These are phyloP conservation scores for Stentor coeruleus DNA, from an alignment of 73 alveolate genomes.

Conservation along the genomic window DNA sequence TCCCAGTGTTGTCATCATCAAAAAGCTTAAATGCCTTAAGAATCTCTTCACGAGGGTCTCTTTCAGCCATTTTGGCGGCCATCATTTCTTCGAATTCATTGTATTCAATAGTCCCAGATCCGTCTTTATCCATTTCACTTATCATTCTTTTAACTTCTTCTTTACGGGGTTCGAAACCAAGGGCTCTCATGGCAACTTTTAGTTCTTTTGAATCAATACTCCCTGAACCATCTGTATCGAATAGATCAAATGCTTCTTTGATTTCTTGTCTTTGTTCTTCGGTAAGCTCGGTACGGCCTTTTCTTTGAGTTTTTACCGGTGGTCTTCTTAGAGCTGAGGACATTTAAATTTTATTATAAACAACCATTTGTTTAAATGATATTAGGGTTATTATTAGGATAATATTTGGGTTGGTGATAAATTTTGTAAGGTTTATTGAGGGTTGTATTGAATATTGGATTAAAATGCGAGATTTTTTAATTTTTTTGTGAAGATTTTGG, in stretches of 20 bases:
- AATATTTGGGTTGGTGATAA: no score
- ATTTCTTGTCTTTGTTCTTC: slow-evolving; percentile 75
- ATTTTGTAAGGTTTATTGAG: no score
- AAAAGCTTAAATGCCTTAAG: slow-evolving; percentile 85
- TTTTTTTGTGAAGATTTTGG: no score
- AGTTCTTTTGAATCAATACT: slow-evolving; percentile 53
- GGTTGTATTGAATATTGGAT: no score
- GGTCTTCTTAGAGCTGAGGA: no score
- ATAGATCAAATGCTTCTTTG: slow-evolving; percentile 74
- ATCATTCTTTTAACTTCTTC: slow-evolving; percentile 84
- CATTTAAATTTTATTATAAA: no score
- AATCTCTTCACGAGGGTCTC: slow-evolving; percentile 78
- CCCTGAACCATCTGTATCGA: no score
- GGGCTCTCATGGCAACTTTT: slow-evolving; percentile 97
- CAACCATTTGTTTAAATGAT: no score
- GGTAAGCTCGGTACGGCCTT: slow-evolving; percentile 67
- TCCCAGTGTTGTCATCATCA: slow-evolving; percentile 89
- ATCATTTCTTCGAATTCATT: slow-evolving; percentile 72
- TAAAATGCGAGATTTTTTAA: no score
- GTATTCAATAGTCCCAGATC: slow-evolving; percentile 81
- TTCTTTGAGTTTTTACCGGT: no score
- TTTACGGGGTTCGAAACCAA: slow-evolving; percentile 97
- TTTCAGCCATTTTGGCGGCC: slow-evolving; percentile 69
- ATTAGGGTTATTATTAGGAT: no score
- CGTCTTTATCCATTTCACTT: slow-evolving; percentile 80